These are phyloP conservation scores for Hemisphaericaspora lyxosophila DNA, from an alignment of 1,139 yeast genomes.

Conservation along the genomic window DNA sequence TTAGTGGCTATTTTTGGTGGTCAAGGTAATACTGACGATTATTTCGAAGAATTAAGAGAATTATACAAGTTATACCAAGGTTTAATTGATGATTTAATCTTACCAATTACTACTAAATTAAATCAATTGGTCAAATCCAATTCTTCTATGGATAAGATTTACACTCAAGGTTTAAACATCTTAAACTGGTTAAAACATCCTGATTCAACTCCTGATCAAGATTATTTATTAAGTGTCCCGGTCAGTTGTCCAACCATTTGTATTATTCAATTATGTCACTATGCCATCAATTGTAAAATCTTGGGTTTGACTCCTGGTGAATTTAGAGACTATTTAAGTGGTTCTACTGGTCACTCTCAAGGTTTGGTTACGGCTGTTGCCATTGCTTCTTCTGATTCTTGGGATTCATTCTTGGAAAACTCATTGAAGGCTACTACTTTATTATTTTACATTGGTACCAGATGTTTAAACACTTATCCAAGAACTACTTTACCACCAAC, in stretches of 20 bases:
- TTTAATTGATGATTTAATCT: conserved; percentile 74
- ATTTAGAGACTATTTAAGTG: conserved; percentile 63
- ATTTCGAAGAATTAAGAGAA: conserved; percentile 93
- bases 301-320: conserved; percentile 91
- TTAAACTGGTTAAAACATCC: conserved; percentile 83
- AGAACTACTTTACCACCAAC: conserved; percentile 93
- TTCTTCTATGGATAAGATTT: conserved; percentile 80
- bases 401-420: conserved; percentile 77
- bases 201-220: conserved; percentile 85
- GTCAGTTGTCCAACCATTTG: conserved; percentile 95
- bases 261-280: conserved; percentile 91
- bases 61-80: conserved; percentile 75
- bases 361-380: conserved; percentile 95
- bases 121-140: conserved; percentile 68
- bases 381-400: conserved; percentile 77
- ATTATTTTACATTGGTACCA: conserved; percentile 89
- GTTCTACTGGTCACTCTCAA: conserved; percentile 98
- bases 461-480: conserved; percentile 89
- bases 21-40: conserved; percentile 97
- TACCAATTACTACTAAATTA: conserved; percentile 66
- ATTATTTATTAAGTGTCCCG: conserved; percentile 86
- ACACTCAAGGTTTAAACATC: conserved; percentile 90
- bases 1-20: conserved; percentile 94
- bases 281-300: conserved; percentile 80
- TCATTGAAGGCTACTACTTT: conserved; percentile 79